These are phyloP conservation scores for Neurospora sp. DNA, from an alignment of 495 filamentous ascomycete genomes.

Conservation along the genomic window DNA sequence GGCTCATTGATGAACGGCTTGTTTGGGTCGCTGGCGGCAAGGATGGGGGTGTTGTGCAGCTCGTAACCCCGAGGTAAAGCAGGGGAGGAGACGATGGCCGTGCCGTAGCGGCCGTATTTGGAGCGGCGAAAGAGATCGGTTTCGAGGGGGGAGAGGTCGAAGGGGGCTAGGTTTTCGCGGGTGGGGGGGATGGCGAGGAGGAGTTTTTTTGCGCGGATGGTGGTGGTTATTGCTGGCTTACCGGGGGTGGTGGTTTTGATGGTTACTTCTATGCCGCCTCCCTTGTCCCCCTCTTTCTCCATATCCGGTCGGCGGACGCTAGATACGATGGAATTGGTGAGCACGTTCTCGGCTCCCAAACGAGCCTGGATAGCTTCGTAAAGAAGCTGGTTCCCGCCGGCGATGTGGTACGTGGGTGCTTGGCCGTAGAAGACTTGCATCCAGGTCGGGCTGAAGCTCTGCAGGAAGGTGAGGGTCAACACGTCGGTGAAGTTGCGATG, in stretches of 20 bases:
- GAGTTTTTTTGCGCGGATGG: conserved; percentile 27
- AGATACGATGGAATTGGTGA: conserved; percentile 23
- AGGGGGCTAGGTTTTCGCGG: conserved; percentile 18
- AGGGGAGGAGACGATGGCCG: conserved; percentile 20
- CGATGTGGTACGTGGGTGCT: conserved; percentile 12
- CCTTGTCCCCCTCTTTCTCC: conserved; percentile 10
- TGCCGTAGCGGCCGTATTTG: conserved; percentile 22
- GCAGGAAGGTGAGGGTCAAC: conserved; percentile 26
- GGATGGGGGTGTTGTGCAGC: conserved; percentile 5
- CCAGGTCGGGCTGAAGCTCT: conserved; percentile 27
- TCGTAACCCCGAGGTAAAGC: background rate
- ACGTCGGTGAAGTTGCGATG: conserved; percentile 24
- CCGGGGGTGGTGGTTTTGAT: conserved; percentile 14
- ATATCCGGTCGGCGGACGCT: background rate
- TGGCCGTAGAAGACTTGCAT: conserved; percentile 16
- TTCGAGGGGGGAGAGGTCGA: conserved; percentile 24
- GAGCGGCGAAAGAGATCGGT: conserved; percentile 18
- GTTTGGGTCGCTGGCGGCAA: background rate
- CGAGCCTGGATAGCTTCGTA: conserved; percentile 23
- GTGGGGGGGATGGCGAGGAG: conserved; percentile 28
- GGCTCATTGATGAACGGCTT: conserved; percentile 5
- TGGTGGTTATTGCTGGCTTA: conserved; percentile 1
- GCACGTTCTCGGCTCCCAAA: conserved; percentile 18
- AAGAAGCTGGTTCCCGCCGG: conserved; percentile 25
- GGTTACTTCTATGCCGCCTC: conserved; percentile 17